phyloP scores from a whole-genome alignment of 129 eudicot genomes.

The Apium graveolens region DNA sequence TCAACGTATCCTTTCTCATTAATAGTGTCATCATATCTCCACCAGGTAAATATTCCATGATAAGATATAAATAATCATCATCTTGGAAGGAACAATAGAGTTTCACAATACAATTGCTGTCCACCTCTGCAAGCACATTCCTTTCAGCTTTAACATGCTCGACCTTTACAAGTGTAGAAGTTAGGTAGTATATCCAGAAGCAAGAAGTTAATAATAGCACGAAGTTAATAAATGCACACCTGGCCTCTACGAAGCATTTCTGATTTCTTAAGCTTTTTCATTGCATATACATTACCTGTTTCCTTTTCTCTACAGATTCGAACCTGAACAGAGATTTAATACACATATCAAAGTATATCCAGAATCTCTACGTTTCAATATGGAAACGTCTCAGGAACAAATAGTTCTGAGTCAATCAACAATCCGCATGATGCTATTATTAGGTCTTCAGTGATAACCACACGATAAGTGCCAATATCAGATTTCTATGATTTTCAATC shows the following conservation, averaged over 20 bases:
- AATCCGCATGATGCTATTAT: background rate
- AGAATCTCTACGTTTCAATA: background rate
- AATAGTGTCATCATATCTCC: slow-evolving; percentile 17
- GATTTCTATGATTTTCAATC: background rate
- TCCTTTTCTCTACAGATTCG: slow-evolving; percentile 89
- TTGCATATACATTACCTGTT: slow-evolving; percentile 78
- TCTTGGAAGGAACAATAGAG: slow-evolving; percentile 16
- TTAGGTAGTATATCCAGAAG: background rate
- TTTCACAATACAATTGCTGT: slow-evolving; percentile 15
- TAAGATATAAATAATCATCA: slow-evolving; percentile 5
- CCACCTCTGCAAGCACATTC: slow-evolving; percentile 14
- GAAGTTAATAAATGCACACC: slow-evolving; percentile 33
- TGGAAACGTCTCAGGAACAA: background rate
- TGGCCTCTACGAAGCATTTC: slow-evolving; percentile 99
- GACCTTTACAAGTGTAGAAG: slow-evolving; percentile 8
- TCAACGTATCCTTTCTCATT: slow-evolving; percentile 12
- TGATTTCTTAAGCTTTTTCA: slow-evolving; percentile 97
- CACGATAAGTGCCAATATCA: background rate
- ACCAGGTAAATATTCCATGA: slow-evolving; percentile 17
- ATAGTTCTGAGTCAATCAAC: background rate
- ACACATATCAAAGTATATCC: background rate
- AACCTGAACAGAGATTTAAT: slow-evolving; percentile 41
- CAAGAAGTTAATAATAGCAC: background rate
- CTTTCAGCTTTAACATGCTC: slow-evolving; percentile 16
- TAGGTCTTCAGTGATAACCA: background rate